Conservation (phyloP, 2,329 filamentous ascomycete species). For the Parasarocladium wereldwijsianum region DNA sequence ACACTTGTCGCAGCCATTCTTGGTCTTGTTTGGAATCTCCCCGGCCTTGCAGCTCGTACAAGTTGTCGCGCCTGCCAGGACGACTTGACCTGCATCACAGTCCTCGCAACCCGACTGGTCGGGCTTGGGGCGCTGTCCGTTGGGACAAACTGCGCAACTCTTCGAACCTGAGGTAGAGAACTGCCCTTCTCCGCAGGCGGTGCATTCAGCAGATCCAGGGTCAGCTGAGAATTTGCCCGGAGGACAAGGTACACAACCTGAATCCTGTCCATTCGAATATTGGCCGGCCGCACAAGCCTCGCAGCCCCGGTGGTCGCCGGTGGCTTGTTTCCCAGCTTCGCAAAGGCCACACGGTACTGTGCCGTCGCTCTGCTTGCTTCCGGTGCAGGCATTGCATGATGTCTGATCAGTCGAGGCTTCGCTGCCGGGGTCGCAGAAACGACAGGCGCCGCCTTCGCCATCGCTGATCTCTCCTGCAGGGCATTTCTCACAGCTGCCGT, state of each 20-base stretch:
- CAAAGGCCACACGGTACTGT: not conserved
- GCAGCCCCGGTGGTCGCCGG: not conserved
- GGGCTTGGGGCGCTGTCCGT: not conserved
- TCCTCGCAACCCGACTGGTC: conserved; percentile 1
- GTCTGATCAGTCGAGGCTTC: conserved; percentile 1
- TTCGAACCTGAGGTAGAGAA: not conserved
- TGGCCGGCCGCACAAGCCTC: not conserved
- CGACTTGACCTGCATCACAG: conserved; percentile 1
- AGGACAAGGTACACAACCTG: not conserved
- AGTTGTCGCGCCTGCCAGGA: not conserved
- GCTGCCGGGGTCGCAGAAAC: not conserved
- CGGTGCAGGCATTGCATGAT: not conserved
- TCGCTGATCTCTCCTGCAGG: not conserved
- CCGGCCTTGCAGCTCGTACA: not conserved
- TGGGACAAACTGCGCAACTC: not conserved
- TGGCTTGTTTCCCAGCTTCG: not conserved
- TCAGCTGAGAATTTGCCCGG: not conserved
- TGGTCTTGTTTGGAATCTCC: not conserved
- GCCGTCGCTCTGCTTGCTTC: conserved; percentile 1
- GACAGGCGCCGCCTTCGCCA: conserved; percentile 1
- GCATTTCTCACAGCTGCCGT: not conserved
- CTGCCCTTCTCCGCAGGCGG: not conserved
- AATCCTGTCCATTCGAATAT: not conserved
- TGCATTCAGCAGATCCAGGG: not conserved
- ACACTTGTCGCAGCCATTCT: conserved; percentile 1